Base-by-base conservation (phyloP, 129 eudicot genomes). In the Arctium lappa region DNA sequence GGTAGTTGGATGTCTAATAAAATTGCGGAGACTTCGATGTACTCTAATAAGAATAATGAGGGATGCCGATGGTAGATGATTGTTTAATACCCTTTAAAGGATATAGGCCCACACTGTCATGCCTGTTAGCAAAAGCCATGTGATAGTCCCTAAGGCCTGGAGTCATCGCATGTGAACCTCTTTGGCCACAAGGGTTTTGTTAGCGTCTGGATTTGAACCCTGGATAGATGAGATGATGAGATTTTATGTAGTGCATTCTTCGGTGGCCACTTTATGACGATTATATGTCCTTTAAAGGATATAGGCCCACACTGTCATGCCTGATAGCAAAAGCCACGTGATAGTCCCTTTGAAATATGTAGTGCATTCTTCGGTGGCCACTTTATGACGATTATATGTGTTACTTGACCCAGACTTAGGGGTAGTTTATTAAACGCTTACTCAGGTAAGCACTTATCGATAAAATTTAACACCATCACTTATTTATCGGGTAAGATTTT, bases 1-100 rank as follows among this genome's bases (percentile, higher is more conserved):
- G 72, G 87, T 79, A 4, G 87, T 79, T 74, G 87, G 76, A 73
- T 69, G 73, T 79, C 71, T 73, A 66, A 73, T 65, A 73, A 44
- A 73, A 56, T 12, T n/a, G 30, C 72, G 84, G 27, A 72, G 37
- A 80, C 39, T 72, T 80, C 32, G 79, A 32, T 73, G 73, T 53
- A 73, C 73, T 60, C 29, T 56, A 1, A 48, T 73, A 56, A 81
- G 63, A 81, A 81, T 29, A 81, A 81, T 31, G 62, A 63, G 8
- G 74, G 68, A 73, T 73, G 79, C 42, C 18, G 42, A 81, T 62
- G 56, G 86, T 74, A 53, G 82, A 70, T 53, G 29, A 8, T 36
- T 30, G 37, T 79, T 84, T 40, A 73, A 65, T 79, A 42, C 76
- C 39, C 33, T 60, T 72, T 38, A 81, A 81, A 48, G 37, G 34